Evolutionary conservation across 2,329 filamentous ascomycete genomes (phyloP).

Genomic region (Aspergillus pseudoterreus): DNA sequence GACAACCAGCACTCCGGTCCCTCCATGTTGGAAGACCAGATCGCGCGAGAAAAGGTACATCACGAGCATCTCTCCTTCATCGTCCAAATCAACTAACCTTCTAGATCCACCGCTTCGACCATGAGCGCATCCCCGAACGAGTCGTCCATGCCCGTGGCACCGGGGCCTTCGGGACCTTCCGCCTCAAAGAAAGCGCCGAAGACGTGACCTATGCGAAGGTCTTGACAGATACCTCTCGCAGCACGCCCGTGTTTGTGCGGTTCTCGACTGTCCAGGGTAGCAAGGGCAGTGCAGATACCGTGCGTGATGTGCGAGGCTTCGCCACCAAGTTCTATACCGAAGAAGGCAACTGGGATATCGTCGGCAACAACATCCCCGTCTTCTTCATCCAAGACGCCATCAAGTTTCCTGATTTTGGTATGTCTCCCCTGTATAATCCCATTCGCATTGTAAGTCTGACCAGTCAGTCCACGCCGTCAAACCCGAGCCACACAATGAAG

Average conservation of each 20-base stretch:
- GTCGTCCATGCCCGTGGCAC: slow-evolving; percentile 65
- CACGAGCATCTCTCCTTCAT: neutral
- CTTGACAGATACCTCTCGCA: slow-evolving; percentile 64
- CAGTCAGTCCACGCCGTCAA: slow-evolving; percentile 36
- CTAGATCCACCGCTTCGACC: slow-evolving; percentile 64
- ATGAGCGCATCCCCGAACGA: slow-evolving; percentile 66
- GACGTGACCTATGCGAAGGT: slow-evolving; percentile 63
- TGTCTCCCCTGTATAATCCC: too few species aligned
- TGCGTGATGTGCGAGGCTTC: slow-evolving; percentile 79
- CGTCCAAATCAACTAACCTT: neutral
- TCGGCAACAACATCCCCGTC: slow-evolving; percentile 40
- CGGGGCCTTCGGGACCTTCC: slow-evolving; percentile 65
- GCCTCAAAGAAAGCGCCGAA: slow-evolving; percentile 58
- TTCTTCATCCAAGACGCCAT: slow-evolving; percentile 43
- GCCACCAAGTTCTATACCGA: slow-evolving; percentile 74
- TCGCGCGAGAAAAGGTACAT: slow-evolving; percentile 67
- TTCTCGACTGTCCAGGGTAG: slow-evolving; percentile 77
- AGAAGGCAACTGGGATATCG: slow-evolving; percentile 65
- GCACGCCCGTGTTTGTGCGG: slow-evolving; percentile 64
- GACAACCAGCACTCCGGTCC: slow-evolving; percentile 64
- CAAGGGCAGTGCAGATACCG: slow-evolving; percentile 73
- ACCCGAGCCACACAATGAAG: slow-evolving; percentile 38
- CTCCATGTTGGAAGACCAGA: slow-evolving; percentile 66
- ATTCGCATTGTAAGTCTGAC: too few species aligned
- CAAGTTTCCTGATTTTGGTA: slow-evolving; percentile 36